These are phyloP conservation scores for Mortierella sp. DNA, from an alignment of 371 early-diverging fungal genomes.

Conservation along the genomic window DNA sequence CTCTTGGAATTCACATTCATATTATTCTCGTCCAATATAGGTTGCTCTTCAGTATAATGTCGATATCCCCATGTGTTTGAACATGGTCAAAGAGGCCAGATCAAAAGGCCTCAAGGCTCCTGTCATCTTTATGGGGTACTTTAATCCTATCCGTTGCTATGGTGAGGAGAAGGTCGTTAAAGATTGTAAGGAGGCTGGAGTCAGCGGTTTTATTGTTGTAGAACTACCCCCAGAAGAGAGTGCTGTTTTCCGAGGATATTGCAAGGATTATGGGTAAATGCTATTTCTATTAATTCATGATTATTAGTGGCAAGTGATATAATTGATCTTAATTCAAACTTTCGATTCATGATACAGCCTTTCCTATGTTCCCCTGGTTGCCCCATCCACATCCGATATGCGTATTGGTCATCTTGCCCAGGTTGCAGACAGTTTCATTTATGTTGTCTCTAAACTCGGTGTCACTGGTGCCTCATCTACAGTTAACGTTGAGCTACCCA, in stretches of 20 bases:
- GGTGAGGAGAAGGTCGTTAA: slow-evolving; percentile 88
- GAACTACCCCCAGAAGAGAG: slow-evolving; percentile 98
- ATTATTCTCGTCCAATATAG: slow-evolving; percentile 53
- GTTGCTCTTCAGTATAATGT: slow-evolving; percentile 82
- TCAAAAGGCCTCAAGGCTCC: slow-evolving; percentile 88
- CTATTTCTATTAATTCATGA: background rate
- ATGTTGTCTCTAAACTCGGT: slow-evolving; percentile 94
- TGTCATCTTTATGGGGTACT: slow-evolving; percentile 98
- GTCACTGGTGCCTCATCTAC: slow-evolving; percentile 87
- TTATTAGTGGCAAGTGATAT: background rate
- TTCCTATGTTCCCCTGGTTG: slow-evolving; percentile 94
- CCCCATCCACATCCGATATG: slow-evolving; percentile 90
- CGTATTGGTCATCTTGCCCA: slow-evolving; percentile 85
- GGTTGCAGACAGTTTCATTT: slow-evolving; percentile 93
- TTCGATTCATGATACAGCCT: slow-evolving; percentile 58
- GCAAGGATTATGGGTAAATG: slow-evolving; percentile 73
- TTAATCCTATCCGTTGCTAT: slow-evolving; percentile 94
- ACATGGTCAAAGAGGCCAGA: slow-evolving; percentile 86
- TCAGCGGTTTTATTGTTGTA: slow-evolving; percentile 97
- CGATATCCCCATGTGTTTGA: slow-evolving; percentile 85
- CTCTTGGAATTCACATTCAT: background rate
- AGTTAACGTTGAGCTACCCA: slow-evolving; percentile 79
- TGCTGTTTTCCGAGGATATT: slow-evolving; percentile 80
- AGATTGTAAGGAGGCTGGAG: slow-evolving; percentile 86
- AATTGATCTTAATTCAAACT: background rate